These are phyloP conservation scores for Asterochloris erici DNA, from an alignment of 139 green algal species.

Conservation along the genomic window DNA sequence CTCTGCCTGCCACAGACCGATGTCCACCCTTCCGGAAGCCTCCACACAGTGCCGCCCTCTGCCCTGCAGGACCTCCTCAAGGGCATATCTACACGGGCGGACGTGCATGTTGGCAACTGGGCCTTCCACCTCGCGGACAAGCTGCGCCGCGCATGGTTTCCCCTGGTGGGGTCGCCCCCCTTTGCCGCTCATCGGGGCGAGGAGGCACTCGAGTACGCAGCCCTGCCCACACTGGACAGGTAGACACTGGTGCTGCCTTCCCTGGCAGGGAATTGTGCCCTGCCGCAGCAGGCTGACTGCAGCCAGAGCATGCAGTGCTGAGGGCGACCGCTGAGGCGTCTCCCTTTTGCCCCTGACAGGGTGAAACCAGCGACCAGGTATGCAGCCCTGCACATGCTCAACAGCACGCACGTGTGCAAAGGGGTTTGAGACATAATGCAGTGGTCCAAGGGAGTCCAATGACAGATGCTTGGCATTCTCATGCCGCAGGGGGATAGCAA, in stretches of 20 bases:
- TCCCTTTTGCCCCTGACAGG: background rate
- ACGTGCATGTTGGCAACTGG: slow-evolving; percentile 13
- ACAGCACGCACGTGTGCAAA: too few relatives aligned
- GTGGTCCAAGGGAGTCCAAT: too few relatives aligned
- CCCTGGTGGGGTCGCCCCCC: background rate
- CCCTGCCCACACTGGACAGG: slow-evolving; percentile 15
- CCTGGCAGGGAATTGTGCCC: background rate
- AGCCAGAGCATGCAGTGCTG: background rate
- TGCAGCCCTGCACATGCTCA: background rate
- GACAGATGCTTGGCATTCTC: too few relatives aligned
- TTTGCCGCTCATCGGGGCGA: background rate
- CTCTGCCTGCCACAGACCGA: too few relatives aligned
- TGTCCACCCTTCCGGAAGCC: too few relatives aligned
- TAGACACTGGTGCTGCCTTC: background rate
- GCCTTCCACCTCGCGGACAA: slow-evolving; percentile 5
- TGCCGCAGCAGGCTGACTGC: background rate
- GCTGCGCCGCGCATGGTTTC: slow-evolving; percentile 9
- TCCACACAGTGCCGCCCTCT: background rate
- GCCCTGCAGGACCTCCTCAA: slow-evolving; percentile 15
- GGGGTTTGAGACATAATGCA: too few relatives aligned
- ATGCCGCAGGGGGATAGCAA: too few relatives aligned
- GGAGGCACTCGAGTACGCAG: slow-evolving; percentile 18
- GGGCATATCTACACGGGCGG: slow-evolving; percentile 16
- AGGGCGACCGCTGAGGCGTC: too few relatives aligned
- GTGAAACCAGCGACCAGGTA: background rate